phyloP scores from a whole-genome alignment of 2,329 filamentous ascomycete genomes.

The Colletotrichum liriopes region DNA sequence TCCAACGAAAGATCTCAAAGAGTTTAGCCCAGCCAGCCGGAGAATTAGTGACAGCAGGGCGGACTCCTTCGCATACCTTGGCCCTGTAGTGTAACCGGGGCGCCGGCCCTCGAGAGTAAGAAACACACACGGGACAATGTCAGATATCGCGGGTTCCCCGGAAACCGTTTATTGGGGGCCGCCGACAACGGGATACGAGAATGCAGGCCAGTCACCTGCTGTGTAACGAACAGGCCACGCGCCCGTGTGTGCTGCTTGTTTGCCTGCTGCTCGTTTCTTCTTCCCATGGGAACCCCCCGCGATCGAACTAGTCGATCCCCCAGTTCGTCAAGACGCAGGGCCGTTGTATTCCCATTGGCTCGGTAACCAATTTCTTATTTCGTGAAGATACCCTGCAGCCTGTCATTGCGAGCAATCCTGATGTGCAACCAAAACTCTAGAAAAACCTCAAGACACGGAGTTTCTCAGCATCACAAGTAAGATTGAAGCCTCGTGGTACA shows the following conservation, averaged over 20 bases:
- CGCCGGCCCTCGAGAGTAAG: not conserved
- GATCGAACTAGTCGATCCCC: constrained; percentile 30
- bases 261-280: constrained; percentile 19
- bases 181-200: constrained; percentile 27
- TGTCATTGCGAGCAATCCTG: not conserved
- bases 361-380: constrained; percentile 11
- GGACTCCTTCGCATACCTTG: constrained; percentile 32
- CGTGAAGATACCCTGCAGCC: constrained; percentile 11
- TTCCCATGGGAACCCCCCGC: constrained; percentile 9
- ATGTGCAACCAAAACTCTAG: not conserved
- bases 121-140: constrained; percentile 2
- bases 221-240: constrained; percentile 35
- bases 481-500: not conserved
- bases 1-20: not conserved
- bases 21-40: constrained; percentile 14
- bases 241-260: not conserved
- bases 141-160: constrained; percentile 37
- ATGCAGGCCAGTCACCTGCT: constrained; percentile 24
- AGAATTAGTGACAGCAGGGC: constrained; percentile 28
- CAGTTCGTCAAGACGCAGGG: constrained; percentile 14
- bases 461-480: not conserved
- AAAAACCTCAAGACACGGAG: not conserved
- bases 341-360: constrained; percentile 25
- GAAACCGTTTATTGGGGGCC: constrained; percentile 5
- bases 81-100: constrained; percentile 39